Base-by-base conservation (phyloP, 2,329 filamentous ascomycete genomes). In the Phaeosphaeria sp. region DNA sequence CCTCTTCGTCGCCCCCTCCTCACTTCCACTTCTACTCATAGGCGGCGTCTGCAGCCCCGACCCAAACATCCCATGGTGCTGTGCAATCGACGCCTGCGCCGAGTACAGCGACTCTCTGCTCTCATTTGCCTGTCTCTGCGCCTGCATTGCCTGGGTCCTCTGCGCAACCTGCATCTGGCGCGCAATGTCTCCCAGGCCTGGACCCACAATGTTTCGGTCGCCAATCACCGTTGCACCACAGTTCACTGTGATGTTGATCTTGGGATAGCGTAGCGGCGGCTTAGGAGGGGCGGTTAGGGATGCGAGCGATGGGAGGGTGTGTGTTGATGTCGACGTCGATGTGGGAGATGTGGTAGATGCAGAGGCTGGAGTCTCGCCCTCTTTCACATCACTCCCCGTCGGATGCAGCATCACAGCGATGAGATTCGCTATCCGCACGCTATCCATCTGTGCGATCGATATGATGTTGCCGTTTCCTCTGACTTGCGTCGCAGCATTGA, bases 121-220 rank as follows among this genome's bases (percentile, higher is more conserved):
- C 44, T 46, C 17, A 8, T 21, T 17, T 7, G 46, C 48, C 21
- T 61, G 64, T 11, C 63, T 59, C 24, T 60, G 58, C 15, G 62
- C 60, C 24, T 62, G 61, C 11, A 67, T 49, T 18, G 59, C 63
- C 42, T 64, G 65, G 33, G 66, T 71, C 49, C 66, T 57, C 58
- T 72, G 70, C 55, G 68, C 67, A 39, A 71, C 50, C 45, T 73
- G 71, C 65, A 76, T 72, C 44, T 75, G 70, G 11, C 68, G 56
- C 15, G 73, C 74, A n/a, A 75, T 68, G 36, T 75, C 74, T 6
- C 71, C 71, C 2, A 76, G 46, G 0, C 67, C 71, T 4, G 72
- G 73, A 2, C 74, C 72, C 2, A 76, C 73, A 24, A 76, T 74
- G 46, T 76, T 76, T 15, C 72, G 61, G 50, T 76, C 73, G 1